Percentiles rank a stretch among this genome's conserved stretches.
Evolutionary conservation across 805 yeast species (phyloP).

Genomic region (Teunomyces lycoperdinae): DNA sequence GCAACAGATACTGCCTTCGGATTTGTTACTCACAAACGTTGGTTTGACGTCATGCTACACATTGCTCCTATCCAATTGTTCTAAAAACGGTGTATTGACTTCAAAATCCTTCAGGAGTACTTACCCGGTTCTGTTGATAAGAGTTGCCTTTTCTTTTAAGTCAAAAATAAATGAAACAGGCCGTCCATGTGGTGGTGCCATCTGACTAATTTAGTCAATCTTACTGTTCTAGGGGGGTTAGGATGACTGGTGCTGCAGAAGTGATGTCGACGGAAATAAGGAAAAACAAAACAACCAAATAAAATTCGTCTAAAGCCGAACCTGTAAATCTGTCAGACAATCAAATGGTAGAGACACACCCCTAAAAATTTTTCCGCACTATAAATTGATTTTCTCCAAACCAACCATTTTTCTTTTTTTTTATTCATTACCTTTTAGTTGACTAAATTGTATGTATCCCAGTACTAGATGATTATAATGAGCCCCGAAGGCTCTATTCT

Average conservation of each 20-base stretch:
- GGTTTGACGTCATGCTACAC: background rate
- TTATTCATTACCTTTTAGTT: background rate
- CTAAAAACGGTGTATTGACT: too few species aligned
- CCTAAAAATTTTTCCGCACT: background rate
- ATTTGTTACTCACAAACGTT: background rate
- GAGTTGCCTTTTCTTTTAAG: too few species aligned
- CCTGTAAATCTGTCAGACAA: background rate
- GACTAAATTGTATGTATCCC: background rate
- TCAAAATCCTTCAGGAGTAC: too few species aligned
- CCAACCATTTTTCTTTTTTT: background rate
- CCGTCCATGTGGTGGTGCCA: too few species aligned
- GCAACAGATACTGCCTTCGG: background rate
- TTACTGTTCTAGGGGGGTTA: too few species aligned
- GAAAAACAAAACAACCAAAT: background rate
- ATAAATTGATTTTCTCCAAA: background rate
- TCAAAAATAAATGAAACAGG: too few species aligned
- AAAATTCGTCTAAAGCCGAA: background rate
- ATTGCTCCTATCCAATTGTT: too few species aligned
- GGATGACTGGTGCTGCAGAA: too few species aligned
- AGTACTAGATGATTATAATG: conserved; percentile 18
- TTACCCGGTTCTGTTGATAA: too few species aligned
- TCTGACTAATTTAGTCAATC: too few species aligned
- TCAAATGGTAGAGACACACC: background rate
- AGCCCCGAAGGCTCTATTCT: conserved; percentile 21
- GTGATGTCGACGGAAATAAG: too few species aligned